Evolutionary conservation across 257 asterid species (phyloP).

Genomic region (Solanum neorickii): DNA sequence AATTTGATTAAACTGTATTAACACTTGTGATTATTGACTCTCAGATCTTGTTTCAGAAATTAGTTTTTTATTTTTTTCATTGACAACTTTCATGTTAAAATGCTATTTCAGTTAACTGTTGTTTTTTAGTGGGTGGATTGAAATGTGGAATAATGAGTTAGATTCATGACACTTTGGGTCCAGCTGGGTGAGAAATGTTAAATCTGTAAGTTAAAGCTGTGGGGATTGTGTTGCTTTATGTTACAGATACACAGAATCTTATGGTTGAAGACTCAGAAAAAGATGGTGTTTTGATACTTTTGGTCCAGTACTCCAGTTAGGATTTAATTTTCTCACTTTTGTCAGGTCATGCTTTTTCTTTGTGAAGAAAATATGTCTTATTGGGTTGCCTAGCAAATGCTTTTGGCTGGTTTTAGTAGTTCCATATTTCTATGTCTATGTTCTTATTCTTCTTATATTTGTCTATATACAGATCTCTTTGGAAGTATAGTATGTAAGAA

Average conservation of each 20-base stretch:
- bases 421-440: neutral
- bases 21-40: neutral
- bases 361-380: slow-evolving; percentile 1
- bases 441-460: neutral
- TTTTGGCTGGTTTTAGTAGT: neutral
- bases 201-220: neutral
- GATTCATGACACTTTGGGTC: neutral
- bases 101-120: neutral
- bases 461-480: neutral
- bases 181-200: neutral
- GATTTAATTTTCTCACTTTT: neutral
- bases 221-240: neutral
- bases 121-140: neutral
- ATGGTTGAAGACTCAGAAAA: neutral
- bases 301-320: neutral
- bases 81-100: neutral
- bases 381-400: neutral
- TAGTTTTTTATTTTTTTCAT: neutral
- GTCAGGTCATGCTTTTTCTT: neutral
- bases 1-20: neutral
- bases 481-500: neutral
- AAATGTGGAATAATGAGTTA: neutral
- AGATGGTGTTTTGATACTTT: neutral
- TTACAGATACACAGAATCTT: neutral
- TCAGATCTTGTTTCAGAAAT: neutral